These are phyloP conservation scores for Sclerotiophoma versabilis DNA, from an alignment of 2,329 filamentous ascomycete species.

Conservation along the genomic window DNA sequence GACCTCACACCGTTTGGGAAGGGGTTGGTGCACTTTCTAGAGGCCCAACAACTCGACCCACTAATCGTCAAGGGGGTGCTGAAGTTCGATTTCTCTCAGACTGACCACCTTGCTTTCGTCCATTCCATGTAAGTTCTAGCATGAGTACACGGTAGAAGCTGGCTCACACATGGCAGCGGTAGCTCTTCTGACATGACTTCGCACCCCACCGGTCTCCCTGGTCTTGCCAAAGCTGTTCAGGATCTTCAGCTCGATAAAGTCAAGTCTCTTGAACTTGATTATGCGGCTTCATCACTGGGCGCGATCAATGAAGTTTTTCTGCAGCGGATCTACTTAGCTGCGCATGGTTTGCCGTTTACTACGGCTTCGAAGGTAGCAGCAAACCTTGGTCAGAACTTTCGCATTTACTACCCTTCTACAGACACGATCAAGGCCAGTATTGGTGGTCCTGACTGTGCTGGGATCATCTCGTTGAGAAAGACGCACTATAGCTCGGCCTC, in stretches of 20 bases:
- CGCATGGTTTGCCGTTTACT: slow-evolving; percentile 51
- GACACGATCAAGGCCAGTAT: slow-evolving; percentile 64
- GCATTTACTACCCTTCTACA: slow-evolving; percentile 44
- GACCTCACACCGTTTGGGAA: slow-evolving; percentile 67
- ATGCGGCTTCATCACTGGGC: slow-evolving; percentile 82
- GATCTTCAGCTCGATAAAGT: slow-evolving; percentile 39
- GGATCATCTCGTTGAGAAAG: slow-evolving; percentile 80
- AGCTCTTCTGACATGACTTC: slow-evolving; percentile 47
- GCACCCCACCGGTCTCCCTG: slow-evolving; percentile 72
- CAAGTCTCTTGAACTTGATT: slow-evolving; percentile 71
- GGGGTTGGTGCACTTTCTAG: slow-evolving; percentile 75
- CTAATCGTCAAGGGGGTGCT: slow-evolving; percentile 71
- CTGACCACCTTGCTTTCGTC: slow-evolving; percentile 76
- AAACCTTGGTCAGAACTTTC: slow-evolving; percentile 27
- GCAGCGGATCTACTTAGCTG: slow-evolving; percentile 63
- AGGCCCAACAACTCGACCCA: slow-evolving; percentile 69
- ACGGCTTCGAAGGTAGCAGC: background rate
- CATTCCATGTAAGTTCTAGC: slow-evolving; percentile 74
- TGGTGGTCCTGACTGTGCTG: slow-evolving; percentile 68
- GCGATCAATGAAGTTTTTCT: slow-evolving; percentile 74
- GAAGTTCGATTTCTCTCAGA: slow-evolving; percentile 83
- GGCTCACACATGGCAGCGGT: slow-evolving; percentile 28
- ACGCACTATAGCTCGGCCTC: slow-evolving; percentile 73
- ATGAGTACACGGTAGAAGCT: no score
- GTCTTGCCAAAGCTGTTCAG: slow-evolving; percentile 71